A percentile compares a stretch with the other conserved stretches of the same genome.
Evolutionary conservation across 768 basidiomycete genomes (phyloP).

Genomic region (Mrakia blollopis): DNA sequence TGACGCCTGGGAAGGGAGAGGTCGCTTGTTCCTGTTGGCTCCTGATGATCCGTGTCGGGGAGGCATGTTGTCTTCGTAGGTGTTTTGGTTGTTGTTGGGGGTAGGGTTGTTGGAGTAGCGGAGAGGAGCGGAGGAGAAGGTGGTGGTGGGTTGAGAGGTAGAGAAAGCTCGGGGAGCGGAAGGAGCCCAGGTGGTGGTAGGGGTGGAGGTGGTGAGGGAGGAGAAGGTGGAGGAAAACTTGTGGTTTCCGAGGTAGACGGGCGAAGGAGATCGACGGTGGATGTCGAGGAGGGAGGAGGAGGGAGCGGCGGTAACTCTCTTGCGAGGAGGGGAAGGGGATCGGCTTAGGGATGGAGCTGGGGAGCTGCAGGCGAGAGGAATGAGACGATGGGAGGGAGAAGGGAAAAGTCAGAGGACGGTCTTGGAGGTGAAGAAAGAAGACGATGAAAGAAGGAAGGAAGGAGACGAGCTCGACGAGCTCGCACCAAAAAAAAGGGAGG

Average conservation of each 20-base stretch:
- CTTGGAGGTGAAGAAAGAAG: no score
- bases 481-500: neutral
- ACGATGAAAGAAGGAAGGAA: no score
- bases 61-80: constrained; percentile 2
- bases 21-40: constrained; percentile 6
- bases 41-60: constrained; percentile 13
- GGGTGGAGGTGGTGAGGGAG: neutral
- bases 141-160: neutral
- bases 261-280: neutral
- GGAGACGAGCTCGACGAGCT: neutral
- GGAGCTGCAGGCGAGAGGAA: neutral
- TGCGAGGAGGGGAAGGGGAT: constrained; percentile 2
- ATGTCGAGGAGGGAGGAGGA: neutral
- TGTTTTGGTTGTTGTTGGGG: neutral
- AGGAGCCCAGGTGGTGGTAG: neutral
- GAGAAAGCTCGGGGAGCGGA: constrained; percentile 16
- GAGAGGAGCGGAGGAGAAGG: neutral
- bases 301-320: neutral
- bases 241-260: constrained; percentile 3
- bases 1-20: neutral
- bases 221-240: constrained; percentile 11
- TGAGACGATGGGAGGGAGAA: neutral
- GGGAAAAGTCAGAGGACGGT: neutral
- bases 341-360: neutral
- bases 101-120: neutral